A percentile compares a stretch with the other conserved stretches of the same genome.
phyloP scores from a whole-genome alignment of 192 early-diverging fungal genomes.

The Lobosporangium transversale region DNA sequence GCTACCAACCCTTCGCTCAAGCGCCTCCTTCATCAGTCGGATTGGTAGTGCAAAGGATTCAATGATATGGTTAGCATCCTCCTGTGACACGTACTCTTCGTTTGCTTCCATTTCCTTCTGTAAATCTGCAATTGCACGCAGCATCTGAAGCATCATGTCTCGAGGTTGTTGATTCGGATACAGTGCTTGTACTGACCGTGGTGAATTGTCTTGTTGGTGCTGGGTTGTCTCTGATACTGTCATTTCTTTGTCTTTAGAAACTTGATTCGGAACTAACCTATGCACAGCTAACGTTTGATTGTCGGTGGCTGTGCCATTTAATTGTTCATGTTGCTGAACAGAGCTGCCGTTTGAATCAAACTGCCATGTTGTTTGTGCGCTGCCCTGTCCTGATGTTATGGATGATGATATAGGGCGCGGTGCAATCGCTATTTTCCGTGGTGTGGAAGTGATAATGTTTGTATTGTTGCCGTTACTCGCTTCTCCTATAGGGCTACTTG shows the following conservation, averaged over 20 bases:
- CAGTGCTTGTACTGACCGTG: neutral
- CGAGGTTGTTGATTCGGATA: constrained; percentile 15
- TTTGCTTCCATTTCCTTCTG: constrained; percentile 48
- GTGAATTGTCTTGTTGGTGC: neutral
- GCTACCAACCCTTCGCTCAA: constrained; percentile 30
- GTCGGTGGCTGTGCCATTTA: neutral
- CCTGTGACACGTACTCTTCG: constrained; percentile 33
- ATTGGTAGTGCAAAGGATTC: constrained; percentile 41
- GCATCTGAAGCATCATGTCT: constrained; percentile 40
- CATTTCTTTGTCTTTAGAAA: too few relatives aligned
- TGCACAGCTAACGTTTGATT: constrained; percentile 32
- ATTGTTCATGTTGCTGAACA: neutral
- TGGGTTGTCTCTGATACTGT: too few relatives aligned
- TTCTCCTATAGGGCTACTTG: too few relatives aligned
- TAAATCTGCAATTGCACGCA: constrained; percentile 33
- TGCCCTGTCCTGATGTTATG: neutral
- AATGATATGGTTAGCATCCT: constrained; percentile 42
- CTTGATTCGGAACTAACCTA: neutral
- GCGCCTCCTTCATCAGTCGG: constrained; percentile 45
- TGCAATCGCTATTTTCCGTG: too few relatives aligned
- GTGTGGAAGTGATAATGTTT: too few relatives aligned
- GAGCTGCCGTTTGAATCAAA: neutral
- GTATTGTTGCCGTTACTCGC: too few relatives aligned
- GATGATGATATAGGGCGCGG: neutral
- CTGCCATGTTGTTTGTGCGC: constrained; percentile 18